Evolutionary conservation across 2,329 filamentous ascomycete species (phyloP).

Genomic region (Elsinoe arachidis): DNA sequence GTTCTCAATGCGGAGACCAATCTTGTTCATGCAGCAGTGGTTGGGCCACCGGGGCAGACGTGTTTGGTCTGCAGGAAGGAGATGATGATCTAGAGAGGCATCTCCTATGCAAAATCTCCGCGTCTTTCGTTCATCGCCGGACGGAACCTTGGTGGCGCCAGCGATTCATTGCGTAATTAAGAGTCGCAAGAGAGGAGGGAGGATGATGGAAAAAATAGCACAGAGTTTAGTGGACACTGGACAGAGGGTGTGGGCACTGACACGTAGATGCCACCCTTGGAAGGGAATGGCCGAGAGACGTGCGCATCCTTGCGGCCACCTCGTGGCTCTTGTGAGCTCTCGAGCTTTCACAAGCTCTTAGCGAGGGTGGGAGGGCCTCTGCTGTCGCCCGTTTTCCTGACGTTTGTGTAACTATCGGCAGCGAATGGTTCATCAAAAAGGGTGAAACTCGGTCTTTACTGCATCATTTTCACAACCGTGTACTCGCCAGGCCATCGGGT

Average conservation of each 20-base stretch:
- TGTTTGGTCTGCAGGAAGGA: neutral
- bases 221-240: neutral
- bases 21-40: constrained; percentile 7
- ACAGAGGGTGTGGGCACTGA: neutral
- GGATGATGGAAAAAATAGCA: neutral
- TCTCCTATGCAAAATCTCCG: too few relatives aligned
- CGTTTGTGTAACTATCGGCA: neutral
- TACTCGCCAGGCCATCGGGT: neutral
- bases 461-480: neutral
- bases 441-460: constrained; percentile 1
- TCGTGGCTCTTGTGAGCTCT: neutral
- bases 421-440: neutral
- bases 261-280: neutral
- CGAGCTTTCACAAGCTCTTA: neutral
- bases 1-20: constrained; percentile 7
- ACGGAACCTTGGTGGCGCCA: neutral
- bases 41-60: neutral
- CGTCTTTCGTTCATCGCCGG: neutral
- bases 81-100: neutral
- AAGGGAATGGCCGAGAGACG: neutral
- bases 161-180: neutral
- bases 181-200: neutral
- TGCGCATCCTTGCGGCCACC: neutral
- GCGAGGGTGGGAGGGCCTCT: neutral
- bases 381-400: neutral